Percentiles rank a stretch among this genome's conserved stretches.
phyloP scores from a whole-genome alignment of 2,329 filamentous ascomycete species.

The Aurifilum marmelostoma region DNA sequence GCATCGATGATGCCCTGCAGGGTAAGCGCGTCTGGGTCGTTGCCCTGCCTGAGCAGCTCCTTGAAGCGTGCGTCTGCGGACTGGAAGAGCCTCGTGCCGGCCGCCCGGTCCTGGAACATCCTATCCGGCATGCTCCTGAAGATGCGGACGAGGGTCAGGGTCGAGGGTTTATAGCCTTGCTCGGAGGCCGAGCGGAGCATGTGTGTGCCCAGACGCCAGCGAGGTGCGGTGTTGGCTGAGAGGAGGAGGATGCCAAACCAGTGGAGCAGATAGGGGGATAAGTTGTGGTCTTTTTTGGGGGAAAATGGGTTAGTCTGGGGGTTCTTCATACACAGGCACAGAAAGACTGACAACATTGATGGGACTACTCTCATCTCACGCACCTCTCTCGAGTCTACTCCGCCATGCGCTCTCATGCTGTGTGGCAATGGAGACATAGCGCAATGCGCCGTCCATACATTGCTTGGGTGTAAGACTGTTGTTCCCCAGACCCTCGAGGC shows the following conservation, averaged over 20 bases:
- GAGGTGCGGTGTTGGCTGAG: conserved; percentile 9
- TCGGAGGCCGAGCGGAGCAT: conserved; percentile 41
- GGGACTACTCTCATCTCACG: conserved; percentile 3
- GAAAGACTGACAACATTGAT: too few species aligned
- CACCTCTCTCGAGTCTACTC: conserved; percentile 31
- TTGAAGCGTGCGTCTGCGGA: conserved; percentile 33
- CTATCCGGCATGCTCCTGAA: conserved; percentile 24
- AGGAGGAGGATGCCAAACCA: conserved; percentile 37
- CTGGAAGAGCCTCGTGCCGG: conserved; percentile 32
- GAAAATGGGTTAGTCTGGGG: not conserved
- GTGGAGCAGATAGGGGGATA: conserved; percentile 40
- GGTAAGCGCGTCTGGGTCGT: conserved; percentile 42
- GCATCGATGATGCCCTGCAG: conserved; percentile 39
- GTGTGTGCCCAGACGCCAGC: conserved; percentile 36
- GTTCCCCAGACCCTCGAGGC: conserved; percentile 23
- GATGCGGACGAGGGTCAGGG: conserved; percentile 38
- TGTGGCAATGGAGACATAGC: conserved; percentile 35
- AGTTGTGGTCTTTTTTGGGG: conserved; percentile 30
- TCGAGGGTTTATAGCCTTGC: conserved; percentile 42
- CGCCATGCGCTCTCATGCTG: conserved; percentile 34
- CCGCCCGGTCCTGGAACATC: conserved; percentile 31
- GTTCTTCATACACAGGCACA: too few species aligned
- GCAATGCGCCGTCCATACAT: conserved; percentile 32
- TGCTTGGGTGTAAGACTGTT: conserved; percentile 32
- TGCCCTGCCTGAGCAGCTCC: conserved; percentile 28